Conservation (phyloP, 371 early-diverging fungal genomes). For the Vairimorpha apis region DNA sequence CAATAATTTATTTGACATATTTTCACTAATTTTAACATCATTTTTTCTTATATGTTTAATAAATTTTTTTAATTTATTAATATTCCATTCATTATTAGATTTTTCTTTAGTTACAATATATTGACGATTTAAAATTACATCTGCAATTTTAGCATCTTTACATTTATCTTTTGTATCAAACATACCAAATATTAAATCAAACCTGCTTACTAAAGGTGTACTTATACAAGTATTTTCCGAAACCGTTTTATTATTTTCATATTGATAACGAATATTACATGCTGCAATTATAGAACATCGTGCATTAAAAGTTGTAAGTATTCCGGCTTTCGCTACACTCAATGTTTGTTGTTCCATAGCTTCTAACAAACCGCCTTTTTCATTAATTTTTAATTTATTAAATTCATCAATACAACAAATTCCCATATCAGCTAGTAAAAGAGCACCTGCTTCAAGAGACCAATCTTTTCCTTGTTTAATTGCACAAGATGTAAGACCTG, state of each 20-base stretch:
- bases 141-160: conserved; percentile 21
- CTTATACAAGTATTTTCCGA: conserved; percentile 55
- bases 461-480: conserved; percentile 61
- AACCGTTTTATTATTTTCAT: conserved; percentile 47
- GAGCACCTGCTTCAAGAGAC: conserved; percentile 83
- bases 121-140: conserved; percentile 36
- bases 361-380: conserved; percentile 62
- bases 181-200: conserved; percentile 62
- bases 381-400: conserved; percentile 63
- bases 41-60: conserved; percentile 29
- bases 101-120: not conserved
- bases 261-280: conserved; percentile 32
- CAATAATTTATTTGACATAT: conserved; percentile 35
- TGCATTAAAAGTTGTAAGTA: conserved; percentile 57
- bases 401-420: conserved; percentile 99
- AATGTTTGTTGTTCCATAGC: conserved; percentile 64
- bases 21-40: conserved; percentile 26
- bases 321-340: conserved; percentile 63
- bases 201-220: conserved; percentile 61
- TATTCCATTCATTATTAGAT: conserved; percentile 11
- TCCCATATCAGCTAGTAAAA: conserved; percentile 92
- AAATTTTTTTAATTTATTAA: conserved; percentile 30
- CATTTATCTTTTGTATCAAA: conserved; percentile 30
- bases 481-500: conserved; percentile 63
- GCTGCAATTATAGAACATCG: conserved; percentile 62